These are phyloP conservation scores for Alisma plantagoaquatica DNA, from an alignment of 106 monocot species.

Conservation along the genomic window DNA sequence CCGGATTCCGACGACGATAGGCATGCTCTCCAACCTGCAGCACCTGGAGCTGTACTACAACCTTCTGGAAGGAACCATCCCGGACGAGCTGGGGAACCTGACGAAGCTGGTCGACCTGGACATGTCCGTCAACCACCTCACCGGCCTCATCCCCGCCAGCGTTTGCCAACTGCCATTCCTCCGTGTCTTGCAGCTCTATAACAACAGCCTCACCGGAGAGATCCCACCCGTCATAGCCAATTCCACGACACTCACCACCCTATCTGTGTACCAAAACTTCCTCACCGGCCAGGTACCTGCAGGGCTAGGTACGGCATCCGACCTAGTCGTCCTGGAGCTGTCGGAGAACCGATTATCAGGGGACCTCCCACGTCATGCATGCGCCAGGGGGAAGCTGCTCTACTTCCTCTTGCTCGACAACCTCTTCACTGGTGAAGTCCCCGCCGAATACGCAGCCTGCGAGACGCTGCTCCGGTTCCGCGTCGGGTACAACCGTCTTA, in stretches of 20 bases:
- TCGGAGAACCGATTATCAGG: constrained; percentile 79
- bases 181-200: constrained; percentile 61
- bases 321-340: constrained; percentile 57
- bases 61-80: constrained; percentile 46
- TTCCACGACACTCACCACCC: constrained; percentile 53
- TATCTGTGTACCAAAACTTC: constrained; percentile 68
- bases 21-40: constrained; percentile 51
- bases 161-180: constrained; percentile 50
- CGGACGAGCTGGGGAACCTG: constrained; percentile 73
- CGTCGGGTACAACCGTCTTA: constrained; percentile 53
- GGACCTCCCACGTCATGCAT: constrained; percentile 42
- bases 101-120: constrained; percentile 59
- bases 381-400: constrained; percentile 40
- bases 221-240: constrained; percentile 57
- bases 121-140: constrained; percentile 66
- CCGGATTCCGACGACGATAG: constrained; percentile 55
- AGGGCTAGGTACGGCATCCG: constrained; percentile 48
- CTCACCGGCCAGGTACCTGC: constrained; percentile 60
- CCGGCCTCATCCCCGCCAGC: constrained; percentile 52
- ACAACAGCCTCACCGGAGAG: constrained; percentile 59
- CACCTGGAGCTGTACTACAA: constrained; percentile 90
- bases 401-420: constrained; percentile 66
- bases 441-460: constrained; percentile 49
- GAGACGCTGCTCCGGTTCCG: constrained; percentile 59
- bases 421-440: constrained; percentile 49